phyloP scores from a whole-genome alignment of 2,329 filamentous ascomycete species.

The Drechslera avenae region DNA sequence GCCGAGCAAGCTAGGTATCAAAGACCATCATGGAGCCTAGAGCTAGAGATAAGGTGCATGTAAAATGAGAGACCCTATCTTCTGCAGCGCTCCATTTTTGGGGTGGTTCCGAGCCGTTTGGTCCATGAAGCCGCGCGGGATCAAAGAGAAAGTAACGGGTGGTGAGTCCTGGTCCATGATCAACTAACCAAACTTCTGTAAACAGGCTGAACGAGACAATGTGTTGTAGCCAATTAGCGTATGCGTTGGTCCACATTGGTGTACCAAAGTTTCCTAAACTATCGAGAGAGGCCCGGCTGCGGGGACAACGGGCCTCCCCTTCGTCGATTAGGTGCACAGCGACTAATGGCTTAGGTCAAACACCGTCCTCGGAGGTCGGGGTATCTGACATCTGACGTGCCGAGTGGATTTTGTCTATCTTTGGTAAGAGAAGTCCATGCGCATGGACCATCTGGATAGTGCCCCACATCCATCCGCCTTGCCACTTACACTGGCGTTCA shows the following conservation, averaged over 20 bases:
- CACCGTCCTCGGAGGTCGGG: slow-evolving; percentile 7
- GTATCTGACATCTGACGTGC: slow-evolving; percentile 13
- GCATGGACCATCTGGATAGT: slow-evolving; percentile 5
- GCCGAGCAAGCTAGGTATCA: no score
- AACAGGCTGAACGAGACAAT: not conserved
- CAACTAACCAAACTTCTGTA: not conserved
- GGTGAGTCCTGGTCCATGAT: not conserved
- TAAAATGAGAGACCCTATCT: no score
- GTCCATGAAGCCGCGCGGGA: not conserved
- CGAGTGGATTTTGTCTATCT: not conserved
- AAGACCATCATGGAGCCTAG: no score
- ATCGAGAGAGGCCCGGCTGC: not conserved
- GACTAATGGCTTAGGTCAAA: not conserved
- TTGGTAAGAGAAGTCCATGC: slow-evolving; percentile 2
- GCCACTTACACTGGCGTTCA: slow-evolving; percentile 3
- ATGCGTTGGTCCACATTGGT: not conserved
- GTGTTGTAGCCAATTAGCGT: not conserved
- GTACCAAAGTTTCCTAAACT: not conserved
- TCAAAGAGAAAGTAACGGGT: not conserved
- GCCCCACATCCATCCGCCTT: not conserved
- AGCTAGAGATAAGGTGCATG: no score
- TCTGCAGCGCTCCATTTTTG: no score
- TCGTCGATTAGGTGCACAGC: not conserved
- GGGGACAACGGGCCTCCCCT: not conserved
- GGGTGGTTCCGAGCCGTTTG: not conserved